phyloP scores from a whole-genome alignment of 495 filamentous ascomycete species.

The Hyphodiscus hymeniophilus region DNA sequence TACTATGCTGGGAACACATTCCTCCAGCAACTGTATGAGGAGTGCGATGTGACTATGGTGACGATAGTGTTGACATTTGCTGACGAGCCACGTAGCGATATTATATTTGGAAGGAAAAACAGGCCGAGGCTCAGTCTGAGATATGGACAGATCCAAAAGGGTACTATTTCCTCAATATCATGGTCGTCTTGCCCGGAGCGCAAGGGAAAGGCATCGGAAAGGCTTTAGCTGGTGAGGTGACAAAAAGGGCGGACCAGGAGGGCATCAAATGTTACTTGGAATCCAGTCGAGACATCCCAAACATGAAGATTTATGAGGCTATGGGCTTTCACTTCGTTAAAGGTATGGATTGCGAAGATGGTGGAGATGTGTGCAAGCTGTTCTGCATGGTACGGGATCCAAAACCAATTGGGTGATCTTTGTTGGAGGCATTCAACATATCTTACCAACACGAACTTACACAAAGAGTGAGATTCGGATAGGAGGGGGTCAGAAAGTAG shows the following conservation, averaged over 20 bases:
- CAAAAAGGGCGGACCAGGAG: constrained; percentile 49
- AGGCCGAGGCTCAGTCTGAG: constrained; percentile 44
- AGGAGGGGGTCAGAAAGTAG: too few relatives aligned
- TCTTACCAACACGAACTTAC: too few relatives aligned
- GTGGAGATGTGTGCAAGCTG: constrained; percentile 36
- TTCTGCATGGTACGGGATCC: constrained; percentile 47
- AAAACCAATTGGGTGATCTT: neutral
- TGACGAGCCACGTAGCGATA: constrained; percentile 38
- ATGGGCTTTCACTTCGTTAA: constrained; percentile 54
- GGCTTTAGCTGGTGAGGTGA: constrained; percentile 48
- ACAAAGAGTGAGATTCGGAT: too few relatives aligned
- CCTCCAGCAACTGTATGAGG: constrained; percentile 2
- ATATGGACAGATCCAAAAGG: constrained; percentile 52
- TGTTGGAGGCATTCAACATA: too few relatives aligned
- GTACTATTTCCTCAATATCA: constrained; percentile 65
- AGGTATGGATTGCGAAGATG: constrained; percentile 55
- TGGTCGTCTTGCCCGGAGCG: constrained; percentile 51
- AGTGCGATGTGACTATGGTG: too few relatives aligned
- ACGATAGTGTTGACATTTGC: neutral
- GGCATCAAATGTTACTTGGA: constrained; percentile 57
- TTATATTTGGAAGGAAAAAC: constrained; percentile 55
- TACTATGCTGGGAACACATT: neutral
- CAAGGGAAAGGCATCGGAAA: constrained; percentile 54
- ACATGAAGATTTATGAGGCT: constrained; percentile 56
- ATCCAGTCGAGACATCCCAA: constrained; percentile 52